Base-by-base conservation (phyloP, 2,329 filamentous ascomycete species). In the Aureobasidium sp. region DNA sequence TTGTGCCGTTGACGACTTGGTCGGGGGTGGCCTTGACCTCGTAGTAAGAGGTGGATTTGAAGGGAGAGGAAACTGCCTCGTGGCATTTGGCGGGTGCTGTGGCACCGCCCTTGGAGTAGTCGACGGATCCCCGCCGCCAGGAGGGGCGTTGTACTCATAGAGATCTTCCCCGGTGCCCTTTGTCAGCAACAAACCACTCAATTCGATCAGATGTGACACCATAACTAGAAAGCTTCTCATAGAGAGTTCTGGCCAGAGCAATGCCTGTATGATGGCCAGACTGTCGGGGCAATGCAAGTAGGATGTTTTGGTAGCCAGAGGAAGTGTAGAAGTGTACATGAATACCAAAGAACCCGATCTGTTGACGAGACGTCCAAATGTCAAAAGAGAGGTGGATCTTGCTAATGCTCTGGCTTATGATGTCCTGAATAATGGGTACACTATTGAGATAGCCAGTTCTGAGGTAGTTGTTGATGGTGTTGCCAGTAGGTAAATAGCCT, bases 11-110 rank as follows among this genome's bases (percentile, higher is more conserved):
- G 65, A 81, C 76, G 62, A 83, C 80, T 66, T 83, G 73, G 47
- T 79, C 73, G 1, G 80, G 79, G 4, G 72, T 77, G 16, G 81
- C 81, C 47, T 75, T 69, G 62, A 83, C 71, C 42, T 74, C 66
- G 72, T 77, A 82, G 62, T 75, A 78, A n/a, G 77, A 79, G 62
- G 80, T 81, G 73, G 82, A 83, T 13, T 42, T 61, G 60, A 62
- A 64, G 45, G 60, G 59, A 25, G 1, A n/a, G 25, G 42, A 49
- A n/a, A 42, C 60, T 48, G 48, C 45, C 41, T 53, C 27, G 47
- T 37, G 36, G 34, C 44, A 32, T 30, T 45, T 45, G 16, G n/a
- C 49, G 5, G 34, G 34, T 27, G 36, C 32, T 11, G n/a, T 5
- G 10, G 54, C 39, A n/a, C 41, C 59, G 25, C 9, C 21, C 36